These are phyloP conservation scores for Besnoitia besnoiti DNA, from an alignment of 169 alveolate genomes.

Conservation along the genomic window DNA sequence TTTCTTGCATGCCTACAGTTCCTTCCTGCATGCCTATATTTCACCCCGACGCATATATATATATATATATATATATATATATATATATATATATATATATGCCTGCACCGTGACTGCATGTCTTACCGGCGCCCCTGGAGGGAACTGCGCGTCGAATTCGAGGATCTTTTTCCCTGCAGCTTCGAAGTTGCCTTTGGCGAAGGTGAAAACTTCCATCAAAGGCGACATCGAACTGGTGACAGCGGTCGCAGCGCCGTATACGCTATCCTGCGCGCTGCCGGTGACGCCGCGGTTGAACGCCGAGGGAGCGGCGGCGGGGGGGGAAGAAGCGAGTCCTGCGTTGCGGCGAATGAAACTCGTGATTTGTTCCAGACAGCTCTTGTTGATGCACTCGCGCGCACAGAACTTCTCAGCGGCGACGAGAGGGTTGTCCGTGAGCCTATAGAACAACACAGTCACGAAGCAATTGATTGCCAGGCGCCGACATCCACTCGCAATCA, in stretches of 20 bases:
- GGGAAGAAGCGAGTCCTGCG: background rate
- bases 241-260: background rate
- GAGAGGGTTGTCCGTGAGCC: conserved; percentile 76
- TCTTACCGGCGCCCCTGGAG: background rate
- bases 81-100: background rate
- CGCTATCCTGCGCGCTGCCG: background rate
- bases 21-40: background rate
- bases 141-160: conserved; percentile 9
- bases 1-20: too few species aligned
- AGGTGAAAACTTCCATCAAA: background rate
- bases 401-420: conserved; percentile 86
- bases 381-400: conserved; percentile 78
- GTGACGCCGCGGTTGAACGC: background rate
- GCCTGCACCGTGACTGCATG: background rate
- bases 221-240: background rate
- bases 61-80: conserved; percentile 17
- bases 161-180: background rate
- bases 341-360: conserved; percentile 50
- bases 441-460: too few species aligned
- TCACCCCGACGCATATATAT: background rate
- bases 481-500: too few species aligned
- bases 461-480: too few species aligned
- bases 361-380: conserved; percentile 42
- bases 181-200: conserved; percentile 16
- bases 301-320: background rate